A percentile compares a stretch with the other conserved stretches of the same genome.
These are phyloP conservation scores for Postia placenta DNA, from an alignment of 768 basidiomycete species.

Conservation along the genomic window DNA sequence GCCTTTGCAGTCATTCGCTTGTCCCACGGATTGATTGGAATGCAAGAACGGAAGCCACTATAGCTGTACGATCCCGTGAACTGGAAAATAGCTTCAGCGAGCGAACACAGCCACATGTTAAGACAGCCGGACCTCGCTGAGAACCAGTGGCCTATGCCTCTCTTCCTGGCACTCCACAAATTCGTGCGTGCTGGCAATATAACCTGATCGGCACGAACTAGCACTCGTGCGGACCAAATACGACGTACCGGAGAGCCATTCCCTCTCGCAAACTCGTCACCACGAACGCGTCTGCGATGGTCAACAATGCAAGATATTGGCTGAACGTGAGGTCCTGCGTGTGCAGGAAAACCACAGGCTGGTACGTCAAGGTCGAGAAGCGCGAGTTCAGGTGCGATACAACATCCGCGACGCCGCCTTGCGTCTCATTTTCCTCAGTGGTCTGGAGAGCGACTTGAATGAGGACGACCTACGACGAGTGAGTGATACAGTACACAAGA, in stretches of 20 bases:
- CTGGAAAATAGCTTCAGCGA: constrained; percentile 25
- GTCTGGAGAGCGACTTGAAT: constrained; percentile 87
- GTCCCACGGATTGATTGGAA: constrained; percentile 85
- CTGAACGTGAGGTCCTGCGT: constrained; percentile 81
- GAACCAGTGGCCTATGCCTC: constrained; percentile 59
- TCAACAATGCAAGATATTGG: constrained; percentile 79
- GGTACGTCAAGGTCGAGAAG: constrained; percentile 82
- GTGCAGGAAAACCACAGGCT: constrained; percentile 82
- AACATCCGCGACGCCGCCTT: constrained; percentile 67
- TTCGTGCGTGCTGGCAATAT: constrained; percentile 52
- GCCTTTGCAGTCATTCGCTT: constrained; percentile 78
- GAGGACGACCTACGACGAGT: constrained; percentile 51
- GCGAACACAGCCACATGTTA: neutral
- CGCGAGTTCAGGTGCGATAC: constrained; percentile 78
- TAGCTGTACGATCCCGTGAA: constrained; percentile 87
- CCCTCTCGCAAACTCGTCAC: constrained; percentile 83
- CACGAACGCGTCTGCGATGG: constrained; percentile 79
- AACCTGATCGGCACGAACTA: too few species aligned
- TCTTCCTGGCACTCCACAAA: constrained; percentile 82
- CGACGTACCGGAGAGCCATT: constrained; percentile 59
- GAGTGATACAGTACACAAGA: neutral
- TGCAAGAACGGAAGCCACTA: constrained; percentile 81
- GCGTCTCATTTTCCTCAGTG: constrained; percentile 67
- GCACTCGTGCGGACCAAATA: too few species aligned
- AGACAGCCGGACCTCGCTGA: constrained; percentile 58